Evolutionary conservation across 2,329 filamentous ascomycete genomes (phyloP).

Genomic region (Lizonia empirigonia): DNA sequence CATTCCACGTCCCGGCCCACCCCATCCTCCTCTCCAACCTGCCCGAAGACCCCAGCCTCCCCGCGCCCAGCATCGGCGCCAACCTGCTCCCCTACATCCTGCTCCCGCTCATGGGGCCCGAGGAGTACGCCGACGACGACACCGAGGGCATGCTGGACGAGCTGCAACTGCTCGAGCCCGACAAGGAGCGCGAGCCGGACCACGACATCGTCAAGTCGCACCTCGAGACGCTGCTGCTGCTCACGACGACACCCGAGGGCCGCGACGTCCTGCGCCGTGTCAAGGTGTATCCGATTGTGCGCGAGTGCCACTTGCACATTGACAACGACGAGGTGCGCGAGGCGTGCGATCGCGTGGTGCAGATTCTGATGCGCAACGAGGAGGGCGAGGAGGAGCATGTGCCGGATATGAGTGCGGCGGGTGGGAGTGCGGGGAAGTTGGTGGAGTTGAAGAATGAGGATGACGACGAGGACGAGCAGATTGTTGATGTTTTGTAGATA

Average conservation of each 20-base stretch:
- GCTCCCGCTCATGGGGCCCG: constrained; percentile 83
- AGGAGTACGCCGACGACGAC: constrained; percentile 89
- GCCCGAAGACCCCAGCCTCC: constrained; percentile 36
- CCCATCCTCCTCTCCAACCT: constrained; percentile 64
- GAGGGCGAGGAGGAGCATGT: constrained; percentile 60
- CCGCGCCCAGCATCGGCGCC: constrained; percentile 66
- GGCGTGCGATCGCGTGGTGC: constrained; percentile 85
- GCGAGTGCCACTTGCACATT: constrained; percentile 81
- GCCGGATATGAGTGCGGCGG: constrained; percentile 26
- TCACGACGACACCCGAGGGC: constrained; percentile 78
- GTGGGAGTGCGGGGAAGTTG: constrained; percentile 31
- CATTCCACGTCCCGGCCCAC: constrained; percentile 81
- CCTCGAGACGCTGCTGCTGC: constrained; percentile 81
- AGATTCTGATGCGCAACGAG: constrained; percentile 84
- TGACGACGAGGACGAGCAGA: constrained; percentile 46
- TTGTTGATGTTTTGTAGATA: constrained; percentile 39
- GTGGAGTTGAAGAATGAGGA: constrained; percentile 39
- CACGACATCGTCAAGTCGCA: constrained; percentile 80
- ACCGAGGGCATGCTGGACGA: constrained; percentile 85
- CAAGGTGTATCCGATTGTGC: constrained; percentile 86
- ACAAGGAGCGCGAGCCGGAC: constrained; percentile 85
- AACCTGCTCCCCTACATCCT: constrained; percentile 88
- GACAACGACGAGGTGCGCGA: constrained; percentile 81
- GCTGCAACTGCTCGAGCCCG: constrained; percentile 83
- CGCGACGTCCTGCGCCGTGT: constrained; percentile 75